These are phyloP conservation scores for Areca catechu DNA, from an alignment of 176 grass and related monocot species.

Conservation along the genomic window DNA sequence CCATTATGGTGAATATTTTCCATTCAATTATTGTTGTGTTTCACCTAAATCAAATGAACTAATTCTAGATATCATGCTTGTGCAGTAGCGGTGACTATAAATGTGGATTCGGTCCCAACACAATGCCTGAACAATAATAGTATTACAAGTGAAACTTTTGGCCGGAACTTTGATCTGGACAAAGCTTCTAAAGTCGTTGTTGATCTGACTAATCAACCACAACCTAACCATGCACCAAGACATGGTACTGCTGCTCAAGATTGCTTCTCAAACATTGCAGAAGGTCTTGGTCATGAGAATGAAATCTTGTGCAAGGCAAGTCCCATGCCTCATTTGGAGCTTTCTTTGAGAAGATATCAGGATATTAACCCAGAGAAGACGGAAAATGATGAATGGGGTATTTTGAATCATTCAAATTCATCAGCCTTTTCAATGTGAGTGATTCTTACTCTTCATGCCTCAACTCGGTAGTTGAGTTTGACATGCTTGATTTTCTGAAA, in stretches of 20 bases:
- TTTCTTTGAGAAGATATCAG: slow-evolving; percentile 78
- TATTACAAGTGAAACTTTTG: slow-evolving; percentile 12
- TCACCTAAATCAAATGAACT: background rate
- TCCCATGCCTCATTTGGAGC: slow-evolving; percentile 47
- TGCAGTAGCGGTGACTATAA: slow-evolving; percentile 25
- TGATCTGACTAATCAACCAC: slow-evolving; percentile 32
- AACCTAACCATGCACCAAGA: background rate
- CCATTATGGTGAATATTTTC: background rate
- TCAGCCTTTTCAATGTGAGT: slow-evolving; percentile 89
- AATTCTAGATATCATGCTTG: background rate
- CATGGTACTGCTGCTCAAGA: slow-evolving; percentile 20
- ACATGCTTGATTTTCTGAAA: too few relatives aligned
- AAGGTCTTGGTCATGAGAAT: slow-evolving; percentile 12
- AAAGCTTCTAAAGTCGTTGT: slow-evolving; percentile 25
- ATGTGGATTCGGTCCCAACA: slow-evolving; percentile 4
- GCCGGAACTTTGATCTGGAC: slow-evolving; percentile 12
- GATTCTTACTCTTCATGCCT: too few relatives aligned
- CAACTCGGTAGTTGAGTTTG: too few relatives aligned
- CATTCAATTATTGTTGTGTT: background rate
- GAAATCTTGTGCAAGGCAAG: slow-evolving; percentile 21
- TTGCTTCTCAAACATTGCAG: background rate
- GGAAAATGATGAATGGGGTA: slow-evolving; percentile 57
- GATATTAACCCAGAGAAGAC: slow-evolving; percentile 37
- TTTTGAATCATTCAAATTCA: slow-evolving; percentile 75
- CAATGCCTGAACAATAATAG: background rate